A percentile compares a stretch with the other conserved stretches of the same genome.
Evolutionary conservation across 1,139 yeast genomes (phyloP).

Genomic region (Pichia sp.): DNA sequence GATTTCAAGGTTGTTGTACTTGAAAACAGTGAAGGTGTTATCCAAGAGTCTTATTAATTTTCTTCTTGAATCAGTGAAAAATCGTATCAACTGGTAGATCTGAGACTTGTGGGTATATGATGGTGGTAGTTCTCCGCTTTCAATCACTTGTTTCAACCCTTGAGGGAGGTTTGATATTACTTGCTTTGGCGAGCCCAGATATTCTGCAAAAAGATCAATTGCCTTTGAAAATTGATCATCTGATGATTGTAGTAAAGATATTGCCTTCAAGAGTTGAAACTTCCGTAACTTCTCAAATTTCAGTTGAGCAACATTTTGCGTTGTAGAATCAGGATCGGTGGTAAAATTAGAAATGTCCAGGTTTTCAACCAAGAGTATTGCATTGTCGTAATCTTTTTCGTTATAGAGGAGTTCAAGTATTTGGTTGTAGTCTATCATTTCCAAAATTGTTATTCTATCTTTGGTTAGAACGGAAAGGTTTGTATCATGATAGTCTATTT

Average conservation of each 20-base stretch:
- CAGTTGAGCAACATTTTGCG: slow-evolving; percentile 21
- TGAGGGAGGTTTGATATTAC: slow-evolving; percentile 46
- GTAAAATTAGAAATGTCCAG: slow-evolving; percentile 27
- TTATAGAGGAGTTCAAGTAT: slow-evolving; percentile 40
- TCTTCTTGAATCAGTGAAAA: slow-evolving; percentile 51
- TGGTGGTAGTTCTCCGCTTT: neutral
- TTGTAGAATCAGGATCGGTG: slow-evolving; percentile 14
- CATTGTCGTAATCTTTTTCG: slow-evolving; percentile 37
- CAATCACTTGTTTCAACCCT: slow-evolving; percentile 10
- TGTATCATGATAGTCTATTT: slow-evolving; percentile 23
- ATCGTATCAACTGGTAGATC: slow-evolving; percentile 26
- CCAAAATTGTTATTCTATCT: slow-evolving; percentile 34
- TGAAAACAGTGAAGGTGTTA: slow-evolving; percentile 33
- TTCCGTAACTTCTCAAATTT: slow-evolving; percentile 38
- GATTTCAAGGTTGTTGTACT: slow-evolving; percentile 45
- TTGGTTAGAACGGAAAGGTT: slow-evolving; percentile 25
- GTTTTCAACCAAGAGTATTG: slow-evolving; percentile 41
- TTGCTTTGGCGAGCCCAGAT: slow-evolving; percentile 53
- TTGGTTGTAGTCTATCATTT: slow-evolving; percentile 35
- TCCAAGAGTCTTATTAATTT: slow-evolving; percentile 42
- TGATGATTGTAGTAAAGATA: slow-evolving; percentile 32
- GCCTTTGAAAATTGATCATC: slow-evolving; percentile 35
- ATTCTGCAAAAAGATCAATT: slow-evolving; percentile 44
- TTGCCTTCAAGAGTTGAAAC: slow-evolving; percentile 42
- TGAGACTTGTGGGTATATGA: neutral